These are phyloP conservation scores for Syzygium aromaticum DNA, from an alignment of 345 rosid species.

Conservation along the genomic window DNA sequence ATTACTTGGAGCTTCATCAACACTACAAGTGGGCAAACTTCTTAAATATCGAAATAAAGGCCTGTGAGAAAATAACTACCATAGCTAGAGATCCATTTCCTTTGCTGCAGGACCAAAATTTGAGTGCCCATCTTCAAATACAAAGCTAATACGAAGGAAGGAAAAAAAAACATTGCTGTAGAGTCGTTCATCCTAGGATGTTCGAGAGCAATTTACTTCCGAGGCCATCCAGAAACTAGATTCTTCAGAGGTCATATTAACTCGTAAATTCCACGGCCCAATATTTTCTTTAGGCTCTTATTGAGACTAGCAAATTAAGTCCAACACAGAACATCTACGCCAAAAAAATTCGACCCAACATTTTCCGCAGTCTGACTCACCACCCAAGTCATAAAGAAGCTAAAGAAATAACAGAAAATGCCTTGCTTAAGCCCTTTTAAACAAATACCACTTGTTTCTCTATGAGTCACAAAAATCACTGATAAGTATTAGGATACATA, in stretches of 20 bases:
- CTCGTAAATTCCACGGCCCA: not conserved
- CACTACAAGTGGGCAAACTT: not conserved
- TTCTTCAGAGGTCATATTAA: not conserved
- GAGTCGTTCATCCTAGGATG: not conserved
- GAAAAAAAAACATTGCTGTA: not conserved
- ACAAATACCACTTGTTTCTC: not conserved
- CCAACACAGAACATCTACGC: not conserved
- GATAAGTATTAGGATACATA: not conserved
- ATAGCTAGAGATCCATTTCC: not conserved
- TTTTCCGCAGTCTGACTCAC: not conserved
- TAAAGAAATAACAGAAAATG: not conserved
- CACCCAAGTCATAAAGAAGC: not conserved
- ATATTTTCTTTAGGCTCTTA: not conserved
- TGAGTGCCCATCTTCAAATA: not conserved
- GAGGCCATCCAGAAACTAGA: not conserved
- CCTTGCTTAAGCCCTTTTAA: not conserved
- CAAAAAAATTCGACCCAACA: not conserved
- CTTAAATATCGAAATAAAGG: not conserved
- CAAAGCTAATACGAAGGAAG: not conserved
- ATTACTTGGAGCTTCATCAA: not conserved
- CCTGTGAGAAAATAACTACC: not conserved
- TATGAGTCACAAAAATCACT: not conserved
- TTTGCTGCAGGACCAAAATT: not conserved
- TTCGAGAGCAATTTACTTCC: not conserved
- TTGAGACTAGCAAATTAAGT: not conserved